These are phyloP conservation scores for Salix brachista DNA, from an alignment of 345 rosid genomes.

Conservation along the genomic window DNA sequence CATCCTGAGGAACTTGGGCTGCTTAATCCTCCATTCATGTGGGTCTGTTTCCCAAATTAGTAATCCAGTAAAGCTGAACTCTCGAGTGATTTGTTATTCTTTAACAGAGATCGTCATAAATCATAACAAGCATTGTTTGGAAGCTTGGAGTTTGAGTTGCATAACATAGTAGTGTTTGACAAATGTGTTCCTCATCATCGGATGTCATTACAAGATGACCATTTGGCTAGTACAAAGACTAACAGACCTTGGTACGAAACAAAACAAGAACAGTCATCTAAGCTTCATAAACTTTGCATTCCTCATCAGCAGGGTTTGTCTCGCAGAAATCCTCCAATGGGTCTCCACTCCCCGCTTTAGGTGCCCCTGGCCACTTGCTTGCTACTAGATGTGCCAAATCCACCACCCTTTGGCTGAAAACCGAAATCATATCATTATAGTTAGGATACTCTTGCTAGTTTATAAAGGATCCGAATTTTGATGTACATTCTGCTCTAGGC, in stretches of 20 bases:
- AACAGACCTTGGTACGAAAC: slow-evolving; percentile 3
- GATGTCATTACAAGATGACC: slow-evolving; percentile 14
- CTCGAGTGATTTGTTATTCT: no score
- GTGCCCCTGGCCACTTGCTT: slow-evolving; percentile 87
- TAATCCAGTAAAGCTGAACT: no score
- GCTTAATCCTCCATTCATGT: not conserved
- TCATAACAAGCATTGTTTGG: not conserved
- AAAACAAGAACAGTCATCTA: slow-evolving; percentile 10
- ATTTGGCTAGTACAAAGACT: slow-evolving; percentile 7
- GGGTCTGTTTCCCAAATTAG: not conserved
- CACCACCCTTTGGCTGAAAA: slow-evolving; percentile 88
- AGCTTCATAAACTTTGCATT: slow-evolving; percentile 91
- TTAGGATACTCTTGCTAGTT: not conserved
- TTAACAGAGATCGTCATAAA: no score
- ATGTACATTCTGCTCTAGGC: not conserved
- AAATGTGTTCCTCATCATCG: slow-evolving; percentile 14
- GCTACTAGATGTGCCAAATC: slow-evolving; percentile 96
- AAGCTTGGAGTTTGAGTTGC: not conserved
- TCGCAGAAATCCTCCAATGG: slow-evolving; percentile 92
- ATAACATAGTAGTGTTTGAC: not conserved
- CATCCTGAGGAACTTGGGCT: not conserved
- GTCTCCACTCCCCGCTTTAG: no score
- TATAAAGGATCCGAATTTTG: not conserved
- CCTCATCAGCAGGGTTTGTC: slow-evolving; percentile 80
- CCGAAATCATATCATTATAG: not conserved